phyloP scores from a whole-genome alignment of 2,329 filamentous ascomycete species.

The Aspergillus sp. region DNA sequence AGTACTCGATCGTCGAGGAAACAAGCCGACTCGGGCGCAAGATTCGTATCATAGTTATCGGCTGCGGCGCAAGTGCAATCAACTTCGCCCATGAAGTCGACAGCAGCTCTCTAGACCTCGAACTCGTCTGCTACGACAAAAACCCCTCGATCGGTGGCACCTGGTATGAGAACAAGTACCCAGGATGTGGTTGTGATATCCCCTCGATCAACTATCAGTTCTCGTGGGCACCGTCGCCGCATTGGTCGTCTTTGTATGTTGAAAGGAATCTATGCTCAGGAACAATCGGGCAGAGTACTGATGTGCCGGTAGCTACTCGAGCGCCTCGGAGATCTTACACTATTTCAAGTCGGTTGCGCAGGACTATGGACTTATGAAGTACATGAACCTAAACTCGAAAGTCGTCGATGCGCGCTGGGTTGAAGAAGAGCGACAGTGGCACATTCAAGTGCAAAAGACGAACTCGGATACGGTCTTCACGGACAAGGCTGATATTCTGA shows the following conservation, averaged over 20 bases:
- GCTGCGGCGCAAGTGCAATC: constrained; percentile 21
- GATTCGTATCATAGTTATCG: constrained; percentile 25
- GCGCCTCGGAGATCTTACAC: constrained; percentile 22
- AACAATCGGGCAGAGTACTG: no score
- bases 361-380: constrained; percentile 31
- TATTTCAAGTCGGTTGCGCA: constrained; percentile 33
- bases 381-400: constrained; percentile 31
- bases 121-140: constrained; percentile 30
- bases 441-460: not conserved
- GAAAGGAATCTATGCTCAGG: no score
- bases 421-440: constrained; percentile 22
- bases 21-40: constrained; percentile 18
- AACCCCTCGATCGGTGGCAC: constrained; percentile 36
- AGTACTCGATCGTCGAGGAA: constrained; percentile 19
- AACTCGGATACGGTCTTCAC: constrained; percentile 24
- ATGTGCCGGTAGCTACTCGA: not conserved
- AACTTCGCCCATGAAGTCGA: constrained; percentile 26
- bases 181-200: constrained; percentile 37
- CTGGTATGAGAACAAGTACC: constrained; percentile 39
- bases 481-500: constrained; percentile 37
- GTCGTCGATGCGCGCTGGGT: constrained; percentile 35
- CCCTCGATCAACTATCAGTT: constrained; percentile 4
- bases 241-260: constrained; percentile 22
- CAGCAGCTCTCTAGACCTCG: constrained; percentile 30
- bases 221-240: not conserved